These are phyloP conservation scores for Paraphaeosphaeria minitans DNA, from an alignment of 2,329 filamentous ascomycete genomes.

Conservation along the genomic window DNA sequence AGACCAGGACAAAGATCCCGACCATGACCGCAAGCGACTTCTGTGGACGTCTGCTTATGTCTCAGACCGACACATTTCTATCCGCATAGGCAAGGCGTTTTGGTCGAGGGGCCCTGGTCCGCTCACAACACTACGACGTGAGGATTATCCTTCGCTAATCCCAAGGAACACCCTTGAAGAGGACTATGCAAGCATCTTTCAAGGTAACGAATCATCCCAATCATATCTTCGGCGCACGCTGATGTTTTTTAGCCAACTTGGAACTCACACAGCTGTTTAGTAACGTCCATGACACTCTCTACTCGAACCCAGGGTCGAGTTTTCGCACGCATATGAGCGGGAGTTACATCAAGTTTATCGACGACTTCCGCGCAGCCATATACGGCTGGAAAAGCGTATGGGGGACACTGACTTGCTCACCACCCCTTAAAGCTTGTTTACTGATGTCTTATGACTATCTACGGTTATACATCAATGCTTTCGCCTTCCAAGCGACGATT, in stretches of 20 bases:
- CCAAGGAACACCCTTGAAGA: slow-evolving; percentile 64
- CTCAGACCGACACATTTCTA: slow-evolving; percentile 61
- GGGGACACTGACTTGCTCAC: slow-evolving; percentile 69
- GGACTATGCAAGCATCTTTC: slow-evolving; percentile 71
- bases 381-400: slow-evolving; percentile 73
- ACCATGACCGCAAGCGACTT: slow-evolving; percentile 66
- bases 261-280: slow-evolving; percentile 75
- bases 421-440: slow-evolving; percentile 69
- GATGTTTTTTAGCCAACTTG: slow-evolving; percentile 58
- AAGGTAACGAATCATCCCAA: slow-evolving; percentile 35
- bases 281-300: slow-evolving; percentile 75
- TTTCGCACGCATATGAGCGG: slow-evolving; percentile 73
- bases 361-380: slow-evolving; percentile 72
- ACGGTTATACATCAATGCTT: slow-evolving; percentile 74
- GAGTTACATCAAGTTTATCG: slow-evolving; percentile 76
- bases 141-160: slow-evolving; percentile 70
- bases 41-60: slow-evolving; percentile 65
- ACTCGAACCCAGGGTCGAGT: slow-evolving; percentile 71
- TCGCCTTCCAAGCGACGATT: slow-evolving; percentile 74
- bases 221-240: not conserved
- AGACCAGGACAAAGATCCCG: slow-evolving; percentile 62
- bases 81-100: slow-evolving; percentile 72
- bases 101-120: slow-evolving; percentile 75
- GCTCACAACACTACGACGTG: slow-evolving; percentile 66
- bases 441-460: slow-evolving; percentile 75